Evolutionary conservation across 805 yeast species (phyloP), one percentile per base, ranked within the genome.

Genomic region (Candida rishiriensis): DNA sequence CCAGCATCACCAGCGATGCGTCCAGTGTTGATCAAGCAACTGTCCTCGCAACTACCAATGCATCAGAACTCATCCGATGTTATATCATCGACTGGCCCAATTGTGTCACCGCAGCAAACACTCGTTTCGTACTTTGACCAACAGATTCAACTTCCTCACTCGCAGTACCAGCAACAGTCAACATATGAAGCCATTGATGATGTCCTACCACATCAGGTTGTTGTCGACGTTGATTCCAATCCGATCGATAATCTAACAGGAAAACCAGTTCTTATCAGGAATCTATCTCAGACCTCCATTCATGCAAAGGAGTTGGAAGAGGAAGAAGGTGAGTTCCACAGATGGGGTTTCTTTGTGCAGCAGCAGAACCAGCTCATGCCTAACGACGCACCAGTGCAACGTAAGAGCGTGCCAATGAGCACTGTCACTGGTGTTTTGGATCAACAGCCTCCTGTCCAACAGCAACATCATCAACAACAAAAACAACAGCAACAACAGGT

Each of bases 301-400:
- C 80, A 85, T 56, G 88, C 89, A 13, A 83, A 79, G 61, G 78
- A 76, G 50, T 88, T 85, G 62, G 96, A 88, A 59, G 82, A 81
- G 48, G 97, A 89, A 60, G 97, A 89, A 69, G 97, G 97, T 55
- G 95, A 86, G 57, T 75, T 88, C 51, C 96, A 87, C 63, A 81
- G 85, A 65, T 81, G 88, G 81, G 95, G 95, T 15, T 79, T 81
- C 56, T 86, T 79, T 55, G 81, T 88, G 51, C 85, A 82, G 59
- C 87, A 80, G 56, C 78, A 83, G 48, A 59, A 61, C 41, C 55
- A 61, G 21, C 47, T 60, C 3, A 50, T 63, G 53, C 63, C 67
- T 5, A 49, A 48, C 36, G 59, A 54, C 38, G 41, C 9, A 30
- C 33, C 33, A 13, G 13, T n/a, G 33, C 14, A 12, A 30, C 33